Percentiles rank a stretch among this genome's conserved stretches.
These are phyloP conservation scores for Aspergillus ruber DNA, from an alignment of 2,329 filamentous ascomycete species.

Conservation along the genomic window DNA sequence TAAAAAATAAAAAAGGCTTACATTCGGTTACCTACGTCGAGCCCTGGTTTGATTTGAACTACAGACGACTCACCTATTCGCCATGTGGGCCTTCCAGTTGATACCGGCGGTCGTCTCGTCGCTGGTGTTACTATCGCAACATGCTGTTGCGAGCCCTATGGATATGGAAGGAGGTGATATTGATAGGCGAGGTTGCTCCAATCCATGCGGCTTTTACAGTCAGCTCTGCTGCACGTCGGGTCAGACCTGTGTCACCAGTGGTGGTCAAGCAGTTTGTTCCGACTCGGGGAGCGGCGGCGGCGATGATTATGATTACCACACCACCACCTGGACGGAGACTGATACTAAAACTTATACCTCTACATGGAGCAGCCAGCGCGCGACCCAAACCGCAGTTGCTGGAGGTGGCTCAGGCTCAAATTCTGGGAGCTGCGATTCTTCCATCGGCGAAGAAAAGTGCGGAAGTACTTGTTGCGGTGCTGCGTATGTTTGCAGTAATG, in stretches of 20 bases:
- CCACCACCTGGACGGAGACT: constrained; percentile 52
- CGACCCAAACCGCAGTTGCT: constrained; percentile 13
- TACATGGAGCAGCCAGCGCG: constrained; percentile 42
- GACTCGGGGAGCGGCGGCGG: constrained; percentile 6
- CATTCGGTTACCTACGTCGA: background rate
- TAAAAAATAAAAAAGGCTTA: background rate
- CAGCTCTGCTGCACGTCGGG: constrained; percentile 45
- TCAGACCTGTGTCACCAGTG: constrained; percentile 44
- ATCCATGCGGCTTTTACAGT: constrained; percentile 47
- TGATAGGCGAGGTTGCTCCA: constrained; percentile 38
- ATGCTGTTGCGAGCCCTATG: constrained; percentile 26
- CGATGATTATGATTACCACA: constrained; percentile 49
- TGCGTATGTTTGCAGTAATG: constrained; percentile 38
- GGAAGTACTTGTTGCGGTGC: constrained; percentile 41
- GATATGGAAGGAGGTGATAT: constrained; percentile 15
- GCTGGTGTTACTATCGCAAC: constrained; percentile 20
- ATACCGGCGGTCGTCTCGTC: constrained; percentile 20
- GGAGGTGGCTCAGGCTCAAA: constrained; percentile 5
- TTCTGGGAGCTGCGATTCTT: constrained; percentile 39
- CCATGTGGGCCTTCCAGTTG: constrained; percentile 24
- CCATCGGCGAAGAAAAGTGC: constrained; percentile 39
- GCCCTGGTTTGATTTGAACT: background rate
- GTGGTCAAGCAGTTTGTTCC: constrained; percentile 44
- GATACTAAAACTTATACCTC: constrained; percentile 49
- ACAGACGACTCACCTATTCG: constrained; percentile 5